Evolutionary conservation across 2,329 filamentous ascomycete species (phyloP).

Genomic region (Rutstroemia sydowiana): DNA sequence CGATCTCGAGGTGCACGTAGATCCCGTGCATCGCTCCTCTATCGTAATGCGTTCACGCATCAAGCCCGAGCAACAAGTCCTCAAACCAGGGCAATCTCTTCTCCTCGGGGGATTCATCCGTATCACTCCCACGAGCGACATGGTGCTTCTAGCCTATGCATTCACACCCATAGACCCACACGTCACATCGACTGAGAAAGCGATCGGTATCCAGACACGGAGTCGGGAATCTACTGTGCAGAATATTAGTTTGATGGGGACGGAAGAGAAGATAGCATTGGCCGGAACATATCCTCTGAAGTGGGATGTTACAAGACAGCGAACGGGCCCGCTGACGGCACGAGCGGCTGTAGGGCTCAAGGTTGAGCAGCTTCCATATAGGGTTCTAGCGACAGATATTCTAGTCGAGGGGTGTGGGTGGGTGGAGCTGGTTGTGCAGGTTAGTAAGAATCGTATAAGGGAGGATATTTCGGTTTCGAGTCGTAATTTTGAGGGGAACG

Average conservation of each 20-base stretch:
- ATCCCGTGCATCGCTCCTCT: constrained; percentile 54
- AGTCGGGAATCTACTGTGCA: constrained; percentile 50
- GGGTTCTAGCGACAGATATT: constrained; percentile 73
- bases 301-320: constrained; percentile 75
- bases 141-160: constrained; percentile 71
- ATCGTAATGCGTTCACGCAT: constrained; percentile 75
- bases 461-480: background rate
- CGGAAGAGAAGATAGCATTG: constrained; percentile 50
- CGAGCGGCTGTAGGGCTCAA: constrained; percentile 55
- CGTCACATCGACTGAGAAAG: constrained; percentile 73
- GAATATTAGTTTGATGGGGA: constrained; percentile 54
- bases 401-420: constrained; percentile 90
- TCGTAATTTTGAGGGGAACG: background rate
- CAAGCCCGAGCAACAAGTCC: constrained; percentile 61
- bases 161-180: constrained; percentile 72
- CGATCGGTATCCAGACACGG: constrained; percentile 63
- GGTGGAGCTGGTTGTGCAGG: constrained; percentile 80
- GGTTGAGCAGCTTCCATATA: constrained; percentile 67
- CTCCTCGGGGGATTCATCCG: constrained; percentile 80
- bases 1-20: constrained; percentile 63
- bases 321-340: constrained; percentile 65
- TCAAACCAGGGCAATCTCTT: constrained; percentile 73
- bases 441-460: constrained; percentile 48
- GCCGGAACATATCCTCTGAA: constrained; percentile 70
- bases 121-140: constrained; percentile 66